phyloP scores from a whole-genome alignment of 1,284 basidiomycete genomes.

The Cryptococcus wingfieldii region DNA sequence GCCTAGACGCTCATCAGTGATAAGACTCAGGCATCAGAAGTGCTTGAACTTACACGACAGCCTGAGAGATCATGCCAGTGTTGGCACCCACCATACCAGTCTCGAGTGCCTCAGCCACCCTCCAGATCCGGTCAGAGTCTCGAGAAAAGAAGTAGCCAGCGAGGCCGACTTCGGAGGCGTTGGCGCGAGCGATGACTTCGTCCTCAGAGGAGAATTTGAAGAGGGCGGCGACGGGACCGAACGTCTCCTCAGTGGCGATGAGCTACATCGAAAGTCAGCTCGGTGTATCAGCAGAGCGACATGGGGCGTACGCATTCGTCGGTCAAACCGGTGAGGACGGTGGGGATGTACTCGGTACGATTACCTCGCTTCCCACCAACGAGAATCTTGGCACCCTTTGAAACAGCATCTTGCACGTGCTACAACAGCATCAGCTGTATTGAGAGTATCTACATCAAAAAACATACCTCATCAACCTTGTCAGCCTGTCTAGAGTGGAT shows the following conservation, averaged over 20 bases:
- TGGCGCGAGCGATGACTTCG: slow-evolving; percentile 79
- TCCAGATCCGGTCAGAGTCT: slow-evolving; percentile 85
- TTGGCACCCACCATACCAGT: slow-evolving; percentile 77
- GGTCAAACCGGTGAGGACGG: slow-evolving; percentile 84
- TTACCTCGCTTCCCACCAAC: slow-evolving; percentile 72
- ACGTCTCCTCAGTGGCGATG: slow-evolving; percentile 72
- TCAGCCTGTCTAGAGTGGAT: slow-evolving; percentile 81
- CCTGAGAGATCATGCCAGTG: slow-evolving; percentile 63
- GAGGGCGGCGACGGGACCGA: slow-evolving; percentile 64
- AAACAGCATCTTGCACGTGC: slow-evolving; percentile 81
- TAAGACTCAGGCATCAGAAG: neutral
- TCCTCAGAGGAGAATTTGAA: slow-evolving; percentile 87
- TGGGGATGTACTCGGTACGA: slow-evolving; percentile 74
- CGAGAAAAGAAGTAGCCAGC: slow-evolving; percentile 89
- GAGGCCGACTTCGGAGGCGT: slow-evolving; percentile 77
- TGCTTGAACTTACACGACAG: slow-evolving; percentile 54
- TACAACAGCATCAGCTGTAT: neutral
- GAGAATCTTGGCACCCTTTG: slow-evolving; percentile 78
- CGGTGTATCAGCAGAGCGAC: neutral
- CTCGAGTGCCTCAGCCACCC: slow-evolving; percentile 95
- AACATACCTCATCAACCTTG: slow-evolving; percentile 65
- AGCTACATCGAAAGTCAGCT: slow-evolving; percentile 15
- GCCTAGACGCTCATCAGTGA: slow-evolving; percentile 44
- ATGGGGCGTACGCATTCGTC: slow-evolving; percentile 53
- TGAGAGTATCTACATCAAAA: neutral